Evolutionary conservation across 1,139 yeast species (phyloP).

Genomic region (Scheffersomyces illinoinensis): DNA sequence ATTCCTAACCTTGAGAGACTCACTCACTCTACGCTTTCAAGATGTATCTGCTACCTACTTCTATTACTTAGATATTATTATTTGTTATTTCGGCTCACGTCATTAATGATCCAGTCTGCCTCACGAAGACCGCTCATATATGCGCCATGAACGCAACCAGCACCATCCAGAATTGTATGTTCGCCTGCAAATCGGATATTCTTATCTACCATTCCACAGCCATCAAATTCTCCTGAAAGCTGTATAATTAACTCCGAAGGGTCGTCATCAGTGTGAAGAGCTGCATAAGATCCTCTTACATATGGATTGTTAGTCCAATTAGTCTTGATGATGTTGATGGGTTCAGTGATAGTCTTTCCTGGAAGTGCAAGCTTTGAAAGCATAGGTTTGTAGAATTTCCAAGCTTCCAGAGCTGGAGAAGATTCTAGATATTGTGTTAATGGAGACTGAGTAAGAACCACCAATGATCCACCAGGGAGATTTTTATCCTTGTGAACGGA

Average conservation of each 20-base stretch:
- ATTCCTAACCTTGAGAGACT: neutral
- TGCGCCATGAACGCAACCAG: slow-evolving; percentile 86
- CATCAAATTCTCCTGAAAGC: slow-evolving; percentile 50
- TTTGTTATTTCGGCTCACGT: neutral
- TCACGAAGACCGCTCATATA: slow-evolving; percentile 73
- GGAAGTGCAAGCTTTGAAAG: slow-evolving; percentile 22
- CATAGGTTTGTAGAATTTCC: slow-evolving; percentile 43
- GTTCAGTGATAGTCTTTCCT: slow-evolving; percentile 25
- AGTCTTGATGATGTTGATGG: slow-evolving; percentile 55
- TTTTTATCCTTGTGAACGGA: slow-evolving; percentile 17
- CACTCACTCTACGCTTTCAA: too few relatives aligned
- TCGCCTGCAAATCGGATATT: slow-evolving; percentile 81
- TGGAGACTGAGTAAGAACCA: slow-evolving; percentile 68
- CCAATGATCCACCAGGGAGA: slow-evolving; percentile 34
- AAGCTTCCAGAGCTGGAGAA: slow-evolving; percentile 33
- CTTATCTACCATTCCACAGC: slow-evolving; percentile 44
- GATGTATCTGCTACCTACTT: too few relatives aligned
- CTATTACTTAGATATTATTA: too few relatives aligned
- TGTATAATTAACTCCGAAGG: slow-evolving; percentile 59
- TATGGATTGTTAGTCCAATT: slow-evolving; percentile 73
- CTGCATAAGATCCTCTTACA: slow-evolving; percentile 75
- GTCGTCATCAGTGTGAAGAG: slow-evolving; percentile 66
- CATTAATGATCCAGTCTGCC: slow-evolving; percentile 48
- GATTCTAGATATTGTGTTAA: slow-evolving; percentile 54
- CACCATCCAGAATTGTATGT: slow-evolving; percentile 73